Evolutionary conservation across 331 rosid species (phyloP).

Genomic region (Telfairia occidentalis): DNA sequence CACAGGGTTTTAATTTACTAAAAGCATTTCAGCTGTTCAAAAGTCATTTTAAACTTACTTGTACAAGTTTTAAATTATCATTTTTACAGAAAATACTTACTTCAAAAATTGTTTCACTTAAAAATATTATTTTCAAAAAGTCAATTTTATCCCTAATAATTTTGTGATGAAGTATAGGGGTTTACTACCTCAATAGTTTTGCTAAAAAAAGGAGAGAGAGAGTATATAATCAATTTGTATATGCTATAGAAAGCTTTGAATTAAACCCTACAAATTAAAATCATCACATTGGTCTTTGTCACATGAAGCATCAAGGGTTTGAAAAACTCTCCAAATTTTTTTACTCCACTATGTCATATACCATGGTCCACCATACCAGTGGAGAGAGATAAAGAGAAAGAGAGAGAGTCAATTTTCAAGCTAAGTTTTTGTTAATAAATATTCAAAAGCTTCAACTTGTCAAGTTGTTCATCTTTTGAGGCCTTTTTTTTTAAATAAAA

Average conservation of each 20-base stretch:
- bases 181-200: background rate
- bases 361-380: background rate
- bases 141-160: background rate
- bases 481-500: too few species aligned
- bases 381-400: background rate
- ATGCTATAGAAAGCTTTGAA: background rate
- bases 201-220: background rate
- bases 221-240: background rate
- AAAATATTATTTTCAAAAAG: background rate
- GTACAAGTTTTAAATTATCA: too few species aligned
- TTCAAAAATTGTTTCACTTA: too few species aligned
- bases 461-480: constrained; percentile 7
- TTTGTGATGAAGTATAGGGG: background rate
- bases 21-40: too few species aligned
- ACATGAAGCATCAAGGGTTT: background rate
- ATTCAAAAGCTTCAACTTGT: constrained; percentile 9
- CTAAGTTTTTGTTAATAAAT: background rate
- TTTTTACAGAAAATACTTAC: too few species aligned
- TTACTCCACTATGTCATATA: background rate
- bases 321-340: background rate
- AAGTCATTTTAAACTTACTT: too few species aligned
- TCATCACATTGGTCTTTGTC: background rate
- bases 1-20: too few species aligned
- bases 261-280: background rate
- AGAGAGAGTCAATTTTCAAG: background rate